phyloP scores from a whole-genome alignment of 1,139 yeast genomes.

The Kodamaea arcana region DNA sequence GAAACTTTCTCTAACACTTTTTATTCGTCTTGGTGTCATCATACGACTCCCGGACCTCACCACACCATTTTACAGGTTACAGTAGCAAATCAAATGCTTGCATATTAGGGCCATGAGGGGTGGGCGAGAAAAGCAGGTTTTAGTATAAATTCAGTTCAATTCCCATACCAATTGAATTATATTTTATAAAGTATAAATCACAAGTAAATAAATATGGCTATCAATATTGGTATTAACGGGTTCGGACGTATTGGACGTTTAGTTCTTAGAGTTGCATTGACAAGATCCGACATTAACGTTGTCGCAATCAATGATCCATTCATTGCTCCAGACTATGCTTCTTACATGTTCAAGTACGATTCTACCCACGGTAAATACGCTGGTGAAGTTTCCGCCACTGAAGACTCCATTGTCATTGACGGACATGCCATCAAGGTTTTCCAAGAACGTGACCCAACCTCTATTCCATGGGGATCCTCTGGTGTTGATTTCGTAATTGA shows the following conservation, averaged over 20 bases:
- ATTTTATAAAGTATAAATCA: not conserved
- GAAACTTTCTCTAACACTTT: no score
- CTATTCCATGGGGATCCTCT: slow-evolving; percentile 76
- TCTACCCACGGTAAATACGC: slow-evolving; percentile 77
- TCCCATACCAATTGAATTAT: not conserved
- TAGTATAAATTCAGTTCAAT: slow-evolving; percentile 3
- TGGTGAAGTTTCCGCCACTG: slow-evolving; percentile 64
- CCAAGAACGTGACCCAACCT: slow-evolving; percentile 75
- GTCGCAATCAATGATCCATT: slow-evolving; percentile 84
- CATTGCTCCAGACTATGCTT: slow-evolving; percentile 78
- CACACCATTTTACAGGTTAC: not conserved
- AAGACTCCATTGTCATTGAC: slow-evolving; percentile 55
- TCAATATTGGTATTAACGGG: slow-evolving; percentile 73
- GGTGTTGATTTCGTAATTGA: slow-evolving; percentile 80
- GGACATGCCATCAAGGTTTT: slow-evolving; percentile 65
- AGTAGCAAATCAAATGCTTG: not conserved
- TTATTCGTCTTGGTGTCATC: no score
- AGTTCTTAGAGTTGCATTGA: slow-evolving; percentile 74
- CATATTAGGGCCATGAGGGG: not conserved
- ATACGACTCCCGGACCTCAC: not conserved
- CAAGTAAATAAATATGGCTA: slow-evolving; percentile 17
- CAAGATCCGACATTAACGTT: slow-evolving; percentile 66
- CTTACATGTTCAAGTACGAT: slow-evolving; percentile 86
- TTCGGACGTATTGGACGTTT: slow-evolving; percentile 89
- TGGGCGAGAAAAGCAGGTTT: not conserved